Evolutionary conservation across 129 eudicot species (phyloP), one percentile per base, ranked within the genome.

Genomic region (Pulicaria dysenterica): DNA sequence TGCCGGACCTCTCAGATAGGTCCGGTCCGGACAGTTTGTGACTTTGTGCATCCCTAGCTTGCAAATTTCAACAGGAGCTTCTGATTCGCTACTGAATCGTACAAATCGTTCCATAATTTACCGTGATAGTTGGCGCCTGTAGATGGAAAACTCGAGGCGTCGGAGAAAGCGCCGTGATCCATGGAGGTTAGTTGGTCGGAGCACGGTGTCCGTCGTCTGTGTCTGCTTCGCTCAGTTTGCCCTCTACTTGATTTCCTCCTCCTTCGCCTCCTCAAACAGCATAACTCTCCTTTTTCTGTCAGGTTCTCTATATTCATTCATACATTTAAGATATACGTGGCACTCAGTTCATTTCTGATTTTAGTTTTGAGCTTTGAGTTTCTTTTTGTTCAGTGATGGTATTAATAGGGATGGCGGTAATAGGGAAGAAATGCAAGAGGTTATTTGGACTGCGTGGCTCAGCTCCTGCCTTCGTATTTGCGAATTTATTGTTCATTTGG

Each of bases 391-490:
- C 82, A 88, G 95, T 55, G 58, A 54, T 85, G 59, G 80, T 74
- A 40, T 62, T 85, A 76, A 6, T 82, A 65, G 69, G 71, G 42
- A 69, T 83, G 59, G 75, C 83, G n/a, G 84, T 71, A 2, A 17
- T 82, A 47, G 85, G 87, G 55, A 83, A 79, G 73, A 72, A 68
- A 69, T 77, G 78, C 79, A 85, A 83, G 74, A 53, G 50, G 75
- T 40, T 80, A 40, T 71, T 78, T 19, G 76, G 85, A 24, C 70
- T 88, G 50, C 83, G 80, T 56, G 95, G 84, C 36, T 85, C 90
- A 11, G 78, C 88, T 60, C 91, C 87, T 1, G 86, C 91, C 14
- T 85, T 85, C 64, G 91, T 88, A 53, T 78, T 88, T 62, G 41
- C 81, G 31, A 83, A 74, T 68, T 47, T 85, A 24, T 42, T 83